A percentile compares a stretch with the other conserved stretches of the same genome.
phyloP scores from a whole-genome alignment of 768 basidiomycete genomes.

The Epithele typhae region DNA sequence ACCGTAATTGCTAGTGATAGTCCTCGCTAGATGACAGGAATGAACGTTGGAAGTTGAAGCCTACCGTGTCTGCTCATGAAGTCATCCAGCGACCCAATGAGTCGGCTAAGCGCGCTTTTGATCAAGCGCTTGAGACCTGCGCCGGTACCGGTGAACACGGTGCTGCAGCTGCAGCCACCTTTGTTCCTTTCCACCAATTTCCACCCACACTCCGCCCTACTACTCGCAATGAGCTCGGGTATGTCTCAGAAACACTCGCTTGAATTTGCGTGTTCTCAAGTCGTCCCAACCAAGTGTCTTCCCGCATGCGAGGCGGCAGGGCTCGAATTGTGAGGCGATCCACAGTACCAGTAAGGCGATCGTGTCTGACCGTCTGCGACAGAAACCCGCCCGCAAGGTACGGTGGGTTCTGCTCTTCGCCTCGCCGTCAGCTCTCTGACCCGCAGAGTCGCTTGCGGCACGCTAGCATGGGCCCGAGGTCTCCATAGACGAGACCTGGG shows the following conservation, averaged over 20 bases:
- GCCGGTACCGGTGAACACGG: too few relatives aligned
- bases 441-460: neutral
- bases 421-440: slow-evolving; percentile 1
- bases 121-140: too few relatives aligned
- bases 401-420: slow-evolving; percentile 4
- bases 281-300: slow-evolving; percentile 21
- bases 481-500: slow-evolving; percentile 83
- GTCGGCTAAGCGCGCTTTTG: too few relatives aligned
- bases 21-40: slow-evolving; percentile 7
- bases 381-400: slow-evolving; percentile 49
- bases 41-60: too few relatives aligned
- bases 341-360: slow-evolving; percentile 18
- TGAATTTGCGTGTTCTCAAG: too few relatives aligned
- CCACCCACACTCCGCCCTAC: too few relatives aligned
- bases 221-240: too few relatives aligned
- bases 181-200: too few relatives aligned
- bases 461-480: slow-evolving; percentile 67
- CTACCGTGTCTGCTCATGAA: too few relatives aligned
- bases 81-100: too few relatives aligned
- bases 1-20: slow-evolving; percentile 13
- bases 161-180: too few relatives aligned
- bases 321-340: slow-evolving; percentile 31
- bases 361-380: slow-evolving; percentile 10
- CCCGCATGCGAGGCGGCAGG: slow-evolving; percentile 35
- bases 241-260: too few relatives aligned